Evolutionary conservation across 2,329 filamentous ascomycete species (phyloP), one percentile per base, ranked within the genome.

Genomic region (Microcyclosporella mali): DNA sequence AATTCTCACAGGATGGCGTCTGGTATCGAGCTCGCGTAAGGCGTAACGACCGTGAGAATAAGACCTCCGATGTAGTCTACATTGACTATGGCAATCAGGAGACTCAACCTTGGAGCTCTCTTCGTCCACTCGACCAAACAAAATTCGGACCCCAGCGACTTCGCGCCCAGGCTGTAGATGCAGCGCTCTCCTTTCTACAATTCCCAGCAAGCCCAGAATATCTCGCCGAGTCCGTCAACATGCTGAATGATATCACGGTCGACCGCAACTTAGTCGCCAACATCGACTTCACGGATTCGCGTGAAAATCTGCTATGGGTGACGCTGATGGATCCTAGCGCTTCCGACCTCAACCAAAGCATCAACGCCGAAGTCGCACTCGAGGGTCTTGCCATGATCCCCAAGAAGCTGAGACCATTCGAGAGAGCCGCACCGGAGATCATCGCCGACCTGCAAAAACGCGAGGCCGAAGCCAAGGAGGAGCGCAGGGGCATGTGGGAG

Each of bases 31-130:
- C 86, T 25, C 84, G 83, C 49, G 81, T 98, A 49, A 84, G 89
- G 49, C 82, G 89, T 62, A 95, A 97, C 67, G 92, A 98, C 70
- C 88, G 92, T 49, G 78, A 89, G 7, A 83, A 82, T 59, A 88
- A 92, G 75, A 81, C 85, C 56, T 84, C 88, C 17, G 92, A 98
- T 66, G 84, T 98, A 18, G 71, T 94, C 34, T 98, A 95, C 68
- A 80, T 98, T 50, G 92, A 98, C 71, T 98, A 94, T 66, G 92
- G 92, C 57, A 98, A 98, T 75, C 84, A 79, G 42, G 92, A 98
- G 68, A 84, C 82, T 61, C 74, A 94, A 44, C 79, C 89, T 0
- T 98, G 90, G 88, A 77, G 81, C 17, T 77, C 79, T 53, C 79
- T 98, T 33, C 85, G 92, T 19, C 75, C 88, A n/a, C 77, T 98